Percentiles rank a stretch among this genome's conserved stretches.
Evolutionary conservation across 179 eudicot genomes (phyloP).

Genomic region (Carnegiea gigantea): DNA sequence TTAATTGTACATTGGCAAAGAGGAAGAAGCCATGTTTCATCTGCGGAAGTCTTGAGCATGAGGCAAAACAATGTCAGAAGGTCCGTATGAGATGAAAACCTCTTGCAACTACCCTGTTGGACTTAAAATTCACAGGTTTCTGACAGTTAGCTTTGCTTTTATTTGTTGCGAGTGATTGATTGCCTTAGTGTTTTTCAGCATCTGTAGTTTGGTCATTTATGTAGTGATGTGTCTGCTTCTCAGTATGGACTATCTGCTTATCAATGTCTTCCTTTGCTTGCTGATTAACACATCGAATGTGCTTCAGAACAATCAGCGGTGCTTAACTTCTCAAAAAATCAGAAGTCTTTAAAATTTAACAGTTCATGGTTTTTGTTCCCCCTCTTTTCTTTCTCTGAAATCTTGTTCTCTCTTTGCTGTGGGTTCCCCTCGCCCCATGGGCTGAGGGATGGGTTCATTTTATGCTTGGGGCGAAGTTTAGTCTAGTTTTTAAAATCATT

Average conservation of each 20-base stretch:
- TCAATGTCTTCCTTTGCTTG: neutral
- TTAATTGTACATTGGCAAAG: constrained; percentile 71
- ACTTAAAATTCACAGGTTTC: neutral
- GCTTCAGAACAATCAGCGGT: neutral
- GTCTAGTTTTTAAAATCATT: neutral
- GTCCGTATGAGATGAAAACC: constrained; percentile 35
- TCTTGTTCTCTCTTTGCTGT: neutral
- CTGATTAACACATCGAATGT: neutral
- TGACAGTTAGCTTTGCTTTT: neutral
- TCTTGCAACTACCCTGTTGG: neutral
- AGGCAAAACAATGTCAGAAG: constrained; percentile 80
- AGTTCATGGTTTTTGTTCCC: neutral
- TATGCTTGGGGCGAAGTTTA: neutral
- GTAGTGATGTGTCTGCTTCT: neutral
- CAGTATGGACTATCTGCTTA: neutral
- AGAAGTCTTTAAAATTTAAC: neutral
- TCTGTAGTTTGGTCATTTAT: neutral
- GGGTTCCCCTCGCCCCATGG: too few species aligned
- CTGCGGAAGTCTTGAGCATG: constrained; percentile 95
- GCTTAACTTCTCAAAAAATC: neutral
- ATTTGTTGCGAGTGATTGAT: neutral
- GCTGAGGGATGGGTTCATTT: neutral
- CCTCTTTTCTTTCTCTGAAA: neutral
- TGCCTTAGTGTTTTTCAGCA: neutral
- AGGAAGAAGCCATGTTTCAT: constrained; percentile 90